Evolutionary conservation across 1,284 basidiomycete genomes (phyloP).

Genomic region (Megacollybia platyphylla): DNA sequence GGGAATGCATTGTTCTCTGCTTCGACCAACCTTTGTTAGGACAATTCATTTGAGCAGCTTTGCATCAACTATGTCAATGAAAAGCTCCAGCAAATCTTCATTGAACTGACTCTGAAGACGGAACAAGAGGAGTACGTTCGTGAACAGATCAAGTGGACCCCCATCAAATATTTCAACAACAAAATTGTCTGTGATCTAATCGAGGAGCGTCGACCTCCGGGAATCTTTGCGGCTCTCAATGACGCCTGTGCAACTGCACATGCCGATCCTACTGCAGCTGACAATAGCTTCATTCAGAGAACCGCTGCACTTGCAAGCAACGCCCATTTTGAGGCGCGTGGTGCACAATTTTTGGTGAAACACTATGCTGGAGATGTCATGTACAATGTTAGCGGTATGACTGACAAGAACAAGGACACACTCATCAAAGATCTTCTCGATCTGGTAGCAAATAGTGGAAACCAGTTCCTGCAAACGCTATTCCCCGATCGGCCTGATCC

Average conservation of each 20-base stretch:
- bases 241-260: slow-evolving; percentile 98
- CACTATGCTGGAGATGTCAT: slow-evolving; percentile 98
- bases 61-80: slow-evolving; percentile 99
- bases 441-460: slow-evolving; percentile 70
- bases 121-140: slow-evolving; percentile 99
- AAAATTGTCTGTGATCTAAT: slow-evolving; percentile 98
- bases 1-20: slow-evolving; percentile 2
- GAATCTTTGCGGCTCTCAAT: slow-evolving; percentile 96
- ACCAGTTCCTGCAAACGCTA: slow-evolving; percentile 77
- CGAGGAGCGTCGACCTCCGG: slow-evolving; percentile 91
- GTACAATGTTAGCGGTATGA: slow-evolving; percentile 97
- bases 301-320: slow-evolving; percentile 73
- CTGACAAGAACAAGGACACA: slow-evolving; percentile 99
- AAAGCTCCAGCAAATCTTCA: slow-evolving; percentile 98
- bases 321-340: slow-evolving; percentile 88
- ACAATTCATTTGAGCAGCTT: slow-evolving; percentile 98
- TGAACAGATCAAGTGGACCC: slow-evolving; percentile 99
- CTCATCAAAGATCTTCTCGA: slow-evolving; percentile 93
- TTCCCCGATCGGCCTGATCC: slow-evolving; percentile 96
- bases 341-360: slow-evolving; percentile 80
- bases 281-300: slow-evolving; percentile 94
- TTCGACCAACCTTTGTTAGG: slow-evolving; percentile 25
- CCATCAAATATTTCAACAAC: slow-evolving; percentile 97
- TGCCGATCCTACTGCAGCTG: slow-evolving; percentile 92
- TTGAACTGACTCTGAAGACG: slow-evolving; percentile 96